Evolutionary conservation across 2,329 filamentous ascomycete genomes (phyloP), one percentile per base, ranked within the genome.

Genomic region (Monosporascus sp.): DNA sequence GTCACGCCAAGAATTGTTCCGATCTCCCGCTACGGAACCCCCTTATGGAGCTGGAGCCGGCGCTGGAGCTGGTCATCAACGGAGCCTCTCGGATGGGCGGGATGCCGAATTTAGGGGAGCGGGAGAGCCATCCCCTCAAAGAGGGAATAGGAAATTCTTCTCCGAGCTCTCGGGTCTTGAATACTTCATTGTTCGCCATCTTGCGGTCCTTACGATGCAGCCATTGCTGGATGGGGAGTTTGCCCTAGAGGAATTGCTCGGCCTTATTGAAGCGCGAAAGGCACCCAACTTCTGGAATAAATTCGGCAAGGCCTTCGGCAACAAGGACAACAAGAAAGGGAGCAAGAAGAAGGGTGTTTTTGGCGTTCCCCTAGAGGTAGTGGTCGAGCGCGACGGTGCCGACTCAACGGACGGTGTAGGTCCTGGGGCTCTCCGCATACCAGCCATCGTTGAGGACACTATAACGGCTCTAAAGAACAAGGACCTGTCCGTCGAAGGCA

Each of bases 361-460:
- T 67, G 91, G 93, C 40, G 89, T 97, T 27, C 86, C 88, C 3
- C 76, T 99, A 22, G 94, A 99, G 58, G 76, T 88, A 38, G 87
- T 99, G 48, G 87, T 97, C 43, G 94, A 99, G 60, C 87, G 89
- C 58, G 93, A 97, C 64, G 93, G 93, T 44, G 93, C 94, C 41
- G 94, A 99, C 67, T 97, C 92, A n/a, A 97, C 92, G 1, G 91
- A 97, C 68, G 94, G 94, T 37, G 90, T 99, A 56, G 94, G 94
- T 0, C 92, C 94, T 11, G 93, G 92, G 19, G 88, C 91, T 16
- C 78, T 99, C 53, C 88, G 91, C 51, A 90, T 99, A 43, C 94
- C 94, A 3, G 89, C 91, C n/a, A 79, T 99, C 50, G 82, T 99
- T n/a, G 93, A 97, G 65, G 93, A 97, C 68, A 86, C 93, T 48